Conservation (phyloP, 768 basidiomycete genomes). For the Pleurotus ostreatus region DNA sequence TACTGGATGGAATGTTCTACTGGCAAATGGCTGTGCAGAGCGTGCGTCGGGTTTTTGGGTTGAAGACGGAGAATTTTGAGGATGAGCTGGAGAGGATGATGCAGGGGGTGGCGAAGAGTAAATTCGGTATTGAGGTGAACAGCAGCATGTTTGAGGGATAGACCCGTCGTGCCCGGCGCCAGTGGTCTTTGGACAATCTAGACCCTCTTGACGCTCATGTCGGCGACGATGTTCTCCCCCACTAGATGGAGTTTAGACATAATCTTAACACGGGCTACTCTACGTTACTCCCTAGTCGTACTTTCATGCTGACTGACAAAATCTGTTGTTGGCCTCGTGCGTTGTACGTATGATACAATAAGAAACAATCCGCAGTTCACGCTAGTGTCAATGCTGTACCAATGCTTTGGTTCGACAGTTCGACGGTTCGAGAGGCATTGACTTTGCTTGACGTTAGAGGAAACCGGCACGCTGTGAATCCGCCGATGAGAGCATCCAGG, state of each 20-base stretch:
- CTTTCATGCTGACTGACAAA: too few relatives aligned
- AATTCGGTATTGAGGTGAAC: slow-evolving; percentile 73
- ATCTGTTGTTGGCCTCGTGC: too few relatives aligned
- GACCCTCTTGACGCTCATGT: too few relatives aligned
- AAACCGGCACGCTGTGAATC: too few relatives aligned
- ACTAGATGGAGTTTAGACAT: too few relatives aligned
- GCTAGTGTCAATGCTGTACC: neutral
- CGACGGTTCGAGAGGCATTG: neutral
- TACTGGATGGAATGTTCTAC: slow-evolving; percentile 74
- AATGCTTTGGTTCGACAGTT: too few relatives aligned
- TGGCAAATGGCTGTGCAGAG: slow-evolving; percentile 49
- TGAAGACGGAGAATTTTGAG: slow-evolving; percentile 59
- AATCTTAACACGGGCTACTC: too few relatives aligned
- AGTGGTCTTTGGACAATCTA: too few relatives aligned
- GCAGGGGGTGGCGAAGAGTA: slow-evolving; percentile 70
- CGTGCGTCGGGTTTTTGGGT: slow-evolving; percentile 37
- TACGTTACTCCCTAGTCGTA: too few relatives aligned
- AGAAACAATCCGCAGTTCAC: neutral
- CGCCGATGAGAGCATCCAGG: neutral
- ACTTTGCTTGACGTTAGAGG: too few relatives aligned
- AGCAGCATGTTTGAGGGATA: slow-evolving; percentile 51
- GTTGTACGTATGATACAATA: too few relatives aligned
- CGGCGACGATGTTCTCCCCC: too few relatives aligned
- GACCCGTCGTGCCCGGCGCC: neutral
- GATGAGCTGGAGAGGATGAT: slow-evolving; percentile 77